A percentile compares a stretch with the other conserved stretches of the same genome.
Evolutionary conservation across 1,284 basidiomycete species (phyloP).

Genomic region (Porodaedalea pini): DNA sequence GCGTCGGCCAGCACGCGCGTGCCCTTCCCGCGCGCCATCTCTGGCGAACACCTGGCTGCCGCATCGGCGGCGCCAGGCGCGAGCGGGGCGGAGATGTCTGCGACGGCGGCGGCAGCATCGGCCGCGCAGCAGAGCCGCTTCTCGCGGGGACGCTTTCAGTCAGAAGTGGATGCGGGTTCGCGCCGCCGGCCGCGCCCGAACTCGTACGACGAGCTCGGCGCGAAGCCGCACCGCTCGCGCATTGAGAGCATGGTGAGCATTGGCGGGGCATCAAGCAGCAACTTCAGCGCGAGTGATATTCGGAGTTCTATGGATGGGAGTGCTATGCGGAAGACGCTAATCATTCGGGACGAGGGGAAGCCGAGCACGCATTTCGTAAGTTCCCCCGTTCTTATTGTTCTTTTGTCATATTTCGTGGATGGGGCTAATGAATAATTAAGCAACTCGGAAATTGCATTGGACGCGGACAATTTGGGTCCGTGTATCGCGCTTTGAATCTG

Average conservation of each 20-base stretch:
- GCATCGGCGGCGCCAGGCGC: not conserved
- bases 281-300: conserved; percentile 63
- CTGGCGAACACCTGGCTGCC: conserved; percentile 37
- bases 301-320: conserved; percentile 51
- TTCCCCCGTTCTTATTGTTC: conserved; percentile 24
- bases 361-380: conserved; percentile 80
- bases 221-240: conserved; percentile 46
- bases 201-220: conserved; percentile 58
- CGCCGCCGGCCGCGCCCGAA: conserved; percentile 55
- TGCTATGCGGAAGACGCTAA: conserved; percentile 68
- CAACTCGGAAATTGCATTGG: conserved; percentile 97
- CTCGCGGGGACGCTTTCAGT: conserved; percentile 58
- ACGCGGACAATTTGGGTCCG: conserved; percentile 92
- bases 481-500: conserved; percentile 90
- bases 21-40: conserved; percentile 60
- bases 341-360: conserved; percentile 80
- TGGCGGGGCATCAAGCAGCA: conserved; percentile 45
- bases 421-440: conserved; percentile 38
- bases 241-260: conserved; percentile 69
- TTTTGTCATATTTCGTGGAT: not conserved
- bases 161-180: conserved; percentile 53
- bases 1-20: conserved; percentile 34
- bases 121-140: conserved; percentile 36
- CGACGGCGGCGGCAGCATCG: conserved; percentile 11
- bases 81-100: not conserved